Conservation (phyloP, 345 rosid genomes). For the Linum lewisii region DNA sequence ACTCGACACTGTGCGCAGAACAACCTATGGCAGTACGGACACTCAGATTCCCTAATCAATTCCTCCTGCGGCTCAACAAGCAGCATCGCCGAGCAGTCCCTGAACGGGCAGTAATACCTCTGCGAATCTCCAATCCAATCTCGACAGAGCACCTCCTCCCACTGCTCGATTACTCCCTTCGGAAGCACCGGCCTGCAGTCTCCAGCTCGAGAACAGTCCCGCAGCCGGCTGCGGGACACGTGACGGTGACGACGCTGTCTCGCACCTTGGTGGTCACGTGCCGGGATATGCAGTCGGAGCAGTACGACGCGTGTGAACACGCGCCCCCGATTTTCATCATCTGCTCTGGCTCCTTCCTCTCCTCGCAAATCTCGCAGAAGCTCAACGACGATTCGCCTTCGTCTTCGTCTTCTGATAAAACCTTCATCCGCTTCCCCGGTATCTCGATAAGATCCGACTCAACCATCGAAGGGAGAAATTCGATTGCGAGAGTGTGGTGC, state of each 20-base stretch:
- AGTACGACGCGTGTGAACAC: slow-evolving; percentile 39
- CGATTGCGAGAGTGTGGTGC: no score
- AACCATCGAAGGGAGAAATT: no score
- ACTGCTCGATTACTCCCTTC: slow-evolving; percentile 28
- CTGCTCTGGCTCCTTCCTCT: slow-evolving; percentile 7
- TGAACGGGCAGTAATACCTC: slow-evolving; percentile 59
- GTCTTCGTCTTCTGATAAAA: neutral
- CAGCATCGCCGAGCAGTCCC: slow-evolving; percentile 54
- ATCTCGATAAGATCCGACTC: no score
- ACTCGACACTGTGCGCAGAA: slow-evolving; percentile 14
- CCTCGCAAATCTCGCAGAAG: slow-evolving; percentile 50
- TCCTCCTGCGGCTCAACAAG: slow-evolving; percentile 20
- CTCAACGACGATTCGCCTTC: slow-evolving; percentile 22
- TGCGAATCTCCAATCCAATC: slow-evolving; percentile 25
- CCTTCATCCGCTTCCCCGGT: no score
- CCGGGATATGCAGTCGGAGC: slow-evolving; percentile 41
- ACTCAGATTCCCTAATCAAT: slow-evolving; percentile 26
- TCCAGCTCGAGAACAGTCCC: slow-evolving; percentile 32
- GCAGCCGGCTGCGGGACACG: slow-evolving; percentile 53
- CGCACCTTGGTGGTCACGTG: slow-evolving; percentile 32
- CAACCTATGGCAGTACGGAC: slow-evolving; percentile 20
- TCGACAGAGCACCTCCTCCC: slow-evolving; percentile 45
- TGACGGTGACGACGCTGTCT: slow-evolving; percentile 17
- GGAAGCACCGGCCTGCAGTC: slow-evolving; percentile 36
- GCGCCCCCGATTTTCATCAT: neutral